Conservation (phyloP, 768 basidiomycete species). For the Lactarius trivialis region DNA sequence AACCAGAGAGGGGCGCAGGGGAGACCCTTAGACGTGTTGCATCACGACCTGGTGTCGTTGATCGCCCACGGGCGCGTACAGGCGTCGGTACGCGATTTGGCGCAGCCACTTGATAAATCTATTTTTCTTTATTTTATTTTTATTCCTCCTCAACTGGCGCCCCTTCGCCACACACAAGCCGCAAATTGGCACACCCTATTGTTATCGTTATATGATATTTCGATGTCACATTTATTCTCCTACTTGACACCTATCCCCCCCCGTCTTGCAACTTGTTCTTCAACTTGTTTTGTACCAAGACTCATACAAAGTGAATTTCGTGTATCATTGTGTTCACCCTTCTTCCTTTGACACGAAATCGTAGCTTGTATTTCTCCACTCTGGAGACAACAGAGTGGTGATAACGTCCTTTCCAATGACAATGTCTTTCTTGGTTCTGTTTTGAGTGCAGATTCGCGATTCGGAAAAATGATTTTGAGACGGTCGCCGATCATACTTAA, state of each 20-base stretch:
- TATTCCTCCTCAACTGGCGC: conserved; percentile 1
- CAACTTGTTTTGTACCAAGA: conserved; percentile 17
- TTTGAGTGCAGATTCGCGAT: not conserved
- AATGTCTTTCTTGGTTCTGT: not conserved
- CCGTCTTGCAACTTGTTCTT: not conserved
- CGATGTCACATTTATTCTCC: not conserved
- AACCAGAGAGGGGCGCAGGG: not conserved
- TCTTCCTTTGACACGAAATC: not conserved
- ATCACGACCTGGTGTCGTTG: conserved; percentile 37
- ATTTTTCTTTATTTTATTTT: not conserved
- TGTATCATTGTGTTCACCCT: not conserved
- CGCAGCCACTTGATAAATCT: conserved; percentile 36
- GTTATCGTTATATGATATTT: conserved; percentile 20
- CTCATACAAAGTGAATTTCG: not conserved
- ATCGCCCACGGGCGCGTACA: conserved; percentile 63
- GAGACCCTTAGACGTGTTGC: not conserved
- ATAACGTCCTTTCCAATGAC: not conserved
- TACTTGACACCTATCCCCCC: not conserved
- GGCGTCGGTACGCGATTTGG: conserved; percentile 59
- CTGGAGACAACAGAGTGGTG: not conserved
- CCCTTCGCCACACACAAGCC: not conserved
- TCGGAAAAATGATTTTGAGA: not conserved
- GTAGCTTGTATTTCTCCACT: conserved; percentile 7
- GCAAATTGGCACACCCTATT: conserved; percentile 4
- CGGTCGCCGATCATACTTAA: not conserved